Conservation (phyloP, 176 grass and related monocot species). For the Urochloa ruziziensis region DNA sequence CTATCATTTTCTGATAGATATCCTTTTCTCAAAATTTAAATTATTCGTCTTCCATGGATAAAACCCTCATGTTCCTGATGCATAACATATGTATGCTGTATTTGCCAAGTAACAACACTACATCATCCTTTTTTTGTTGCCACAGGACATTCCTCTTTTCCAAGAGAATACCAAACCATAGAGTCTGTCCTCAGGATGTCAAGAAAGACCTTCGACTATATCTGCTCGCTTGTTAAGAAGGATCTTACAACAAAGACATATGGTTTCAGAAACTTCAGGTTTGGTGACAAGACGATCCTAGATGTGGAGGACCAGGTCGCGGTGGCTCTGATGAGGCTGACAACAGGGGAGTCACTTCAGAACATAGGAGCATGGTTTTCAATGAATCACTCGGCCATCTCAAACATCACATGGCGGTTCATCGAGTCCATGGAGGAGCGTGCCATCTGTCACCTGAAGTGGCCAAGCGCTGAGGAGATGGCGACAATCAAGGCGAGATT, state of each 20-base stretch:
- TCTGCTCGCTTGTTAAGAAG: conserved; percentile 54
- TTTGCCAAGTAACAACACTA: neutral
- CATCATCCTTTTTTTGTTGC: neutral
- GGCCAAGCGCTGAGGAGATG: conserved; percentile 70
- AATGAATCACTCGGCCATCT: conserved; percentile 87
- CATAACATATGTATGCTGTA: neutral
- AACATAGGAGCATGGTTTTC: conserved; percentile 69
- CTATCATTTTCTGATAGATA: neutral
- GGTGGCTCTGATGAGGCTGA: conserved; percentile 78
- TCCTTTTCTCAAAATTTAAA: neutral
- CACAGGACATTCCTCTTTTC: conserved; percentile 36
- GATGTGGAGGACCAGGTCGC: conserved; percentile 79
- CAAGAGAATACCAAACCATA: conserved; percentile 35
- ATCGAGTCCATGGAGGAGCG: conserved; percentile 84
- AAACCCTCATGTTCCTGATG: neutral
- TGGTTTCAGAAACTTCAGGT: conserved; percentile 64
- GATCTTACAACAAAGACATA: conserved; percentile 48
- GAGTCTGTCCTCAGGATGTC: conserved; percentile 57
- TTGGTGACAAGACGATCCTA: conserved; percentile 54
- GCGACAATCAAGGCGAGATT: conserved; percentile 61
- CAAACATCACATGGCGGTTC: conserved; percentile 91
- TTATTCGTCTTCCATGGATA: neutral
- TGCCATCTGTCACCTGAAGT: conserved; percentile 57
- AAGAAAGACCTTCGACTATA: conserved; percentile 64
- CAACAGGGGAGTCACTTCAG: conserved; percentile 71